These are phyloP conservation scores for Annulohypoxylon maeteangense DNA, from an alignment of 495 filamentous ascomycete genomes.

Conservation along the genomic window DNA sequence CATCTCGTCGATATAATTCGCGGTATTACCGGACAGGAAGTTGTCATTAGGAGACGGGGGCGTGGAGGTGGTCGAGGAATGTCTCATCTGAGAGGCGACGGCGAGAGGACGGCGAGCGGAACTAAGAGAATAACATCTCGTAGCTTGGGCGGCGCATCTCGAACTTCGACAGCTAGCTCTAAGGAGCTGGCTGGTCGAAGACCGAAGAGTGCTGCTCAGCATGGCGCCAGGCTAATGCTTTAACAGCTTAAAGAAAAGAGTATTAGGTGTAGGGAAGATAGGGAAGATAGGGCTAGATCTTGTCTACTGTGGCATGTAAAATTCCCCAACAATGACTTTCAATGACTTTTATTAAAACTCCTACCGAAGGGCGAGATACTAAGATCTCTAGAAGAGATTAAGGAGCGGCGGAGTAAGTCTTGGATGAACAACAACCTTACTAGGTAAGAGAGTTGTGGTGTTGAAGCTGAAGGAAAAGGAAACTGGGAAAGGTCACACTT, in stretches of 20 bases:
- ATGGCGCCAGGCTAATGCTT: constrained; percentile 55
- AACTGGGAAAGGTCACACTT: constrained; percentile 35
- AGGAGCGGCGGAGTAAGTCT: constrained; percentile 67
- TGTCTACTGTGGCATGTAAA: constrained; percentile 27
- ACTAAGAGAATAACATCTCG: constrained; percentile 51
- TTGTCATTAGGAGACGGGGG: constrained; percentile 80
- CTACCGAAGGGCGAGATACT: constrained; percentile 39
- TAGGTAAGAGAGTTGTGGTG: constrained; percentile 18
- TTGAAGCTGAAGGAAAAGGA: constrained; percentile 37
- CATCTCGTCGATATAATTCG: constrained; percentile 99
- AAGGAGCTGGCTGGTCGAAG: constrained; percentile 63
- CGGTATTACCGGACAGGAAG: constrained; percentile 93
- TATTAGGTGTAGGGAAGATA: constrained; percentile 32
- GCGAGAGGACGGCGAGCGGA: constrained; percentile 63
- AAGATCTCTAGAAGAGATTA: constrained; percentile 44
- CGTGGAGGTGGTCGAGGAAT: constrained; percentile 56
- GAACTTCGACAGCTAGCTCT: constrained; percentile 59
- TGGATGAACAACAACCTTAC: constrained; percentile 30
- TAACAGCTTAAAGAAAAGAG: constrained; percentile 35
- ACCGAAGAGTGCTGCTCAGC: constrained; percentile 63
- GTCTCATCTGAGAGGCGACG: constrained; percentile 58
- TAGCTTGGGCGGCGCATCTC: constrained; percentile 59
- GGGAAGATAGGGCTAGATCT: background rate
- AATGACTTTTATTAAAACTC: constrained; percentile 40
- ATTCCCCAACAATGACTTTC: constrained; percentile 26